Evolutionary conservation across 768 basidiomycete species (phyloP).

Genomic region (Hypholoma fasciculare): DNA sequence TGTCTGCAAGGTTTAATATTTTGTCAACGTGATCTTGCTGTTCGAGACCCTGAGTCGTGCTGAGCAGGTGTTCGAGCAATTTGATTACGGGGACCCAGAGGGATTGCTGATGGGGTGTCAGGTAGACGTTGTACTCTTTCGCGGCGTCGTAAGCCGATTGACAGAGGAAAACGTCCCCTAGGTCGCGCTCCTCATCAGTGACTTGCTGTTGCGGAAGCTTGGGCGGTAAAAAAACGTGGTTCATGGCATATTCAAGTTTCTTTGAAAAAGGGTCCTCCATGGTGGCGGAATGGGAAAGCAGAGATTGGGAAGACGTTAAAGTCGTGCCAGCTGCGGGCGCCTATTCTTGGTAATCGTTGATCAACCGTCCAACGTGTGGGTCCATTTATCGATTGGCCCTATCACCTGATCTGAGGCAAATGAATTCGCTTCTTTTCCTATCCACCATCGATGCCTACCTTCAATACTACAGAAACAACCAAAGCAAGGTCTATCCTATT

Average conservation of each 20-base stretch:
- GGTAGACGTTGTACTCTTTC: constrained; percentile 12
- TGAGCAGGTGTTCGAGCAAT: constrained; percentile 23
- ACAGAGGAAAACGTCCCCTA: constrained; percentile 26
- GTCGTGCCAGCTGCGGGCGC: neutral
- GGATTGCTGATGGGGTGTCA: constrained; percentile 6
- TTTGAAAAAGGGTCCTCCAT: neutral
- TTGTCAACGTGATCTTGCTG: neutral
- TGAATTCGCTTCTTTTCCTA: too few relatives aligned
- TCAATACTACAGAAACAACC: too few relatives aligned
- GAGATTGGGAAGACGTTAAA: neutral
- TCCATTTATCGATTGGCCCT: neutral
- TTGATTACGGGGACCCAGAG: constrained; percentile 29
- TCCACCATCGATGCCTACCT: too few relatives aligned
- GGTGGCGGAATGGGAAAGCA: neutral
- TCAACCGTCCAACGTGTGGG: neutral
- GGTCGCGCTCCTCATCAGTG: constrained; percentile 22
- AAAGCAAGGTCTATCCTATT: too few relatives aligned
- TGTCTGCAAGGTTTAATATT: constrained; percentile 7
- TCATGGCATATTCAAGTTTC: constrained; percentile 26
- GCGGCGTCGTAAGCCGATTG: constrained; percentile 17
- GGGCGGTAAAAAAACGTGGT: constrained; percentile 44
- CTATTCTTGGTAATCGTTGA: neutral
- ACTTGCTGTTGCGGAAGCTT: constrained; percentile 31
- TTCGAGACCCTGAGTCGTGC: constrained; percentile 7
- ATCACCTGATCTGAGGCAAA: too few relatives aligned